Evolutionary conservation across 306 rosid species (phyloP), one percentile per base, ranked within the genome.

Genomic region (Sechiopsis laciniata): DNA sequence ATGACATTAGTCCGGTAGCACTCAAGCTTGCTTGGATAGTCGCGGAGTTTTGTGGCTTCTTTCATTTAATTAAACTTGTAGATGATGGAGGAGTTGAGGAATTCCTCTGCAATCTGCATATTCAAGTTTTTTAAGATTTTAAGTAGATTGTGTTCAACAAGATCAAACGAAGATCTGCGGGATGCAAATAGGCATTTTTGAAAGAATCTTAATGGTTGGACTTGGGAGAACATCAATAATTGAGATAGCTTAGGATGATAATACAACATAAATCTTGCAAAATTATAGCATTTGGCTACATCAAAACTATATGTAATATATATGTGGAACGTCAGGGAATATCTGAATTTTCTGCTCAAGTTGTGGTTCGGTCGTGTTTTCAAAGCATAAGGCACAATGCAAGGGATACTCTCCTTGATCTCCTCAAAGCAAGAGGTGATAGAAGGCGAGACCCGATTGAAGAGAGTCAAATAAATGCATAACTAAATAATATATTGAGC

Each of bases 251-350:
- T 45, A 42, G 55, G 35, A 40, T 0, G 55, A 46, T 45, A 16
- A 0, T 17, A 7, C 42, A 4, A 69, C 50, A 50, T 50, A 16
- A 70, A 70, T 21, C 74, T 51, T 24, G 57, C 46, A 51, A 70
- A 37, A 15, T 51, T 22, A 70, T 70, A 70, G 74, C 74, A 70
- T 70, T 22, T 5, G 59, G 74, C 21, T 70, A 10, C 74, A 70
- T 51, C 40, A 19, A 65, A 42, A 17, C 29, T 40, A 40, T 65
- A 14, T 6, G 32, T 17, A n/a, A 17, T 42, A 32, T 58, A 58
- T 24, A 70, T 24, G 7, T 50, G 15, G 15, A 70, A 51, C 59
- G 10, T 22, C 22, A 3, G 45, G 73, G 22, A 7, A 45, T 13
- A 22, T 68, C 19, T 48, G 54, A 67, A 48, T 46, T 68, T 13